Evolutionary conservation across 805 yeast genomes (phyloP), one percentile per base, ranked within the genome.

Genomic region (Millerozyma acaciae): DNA sequence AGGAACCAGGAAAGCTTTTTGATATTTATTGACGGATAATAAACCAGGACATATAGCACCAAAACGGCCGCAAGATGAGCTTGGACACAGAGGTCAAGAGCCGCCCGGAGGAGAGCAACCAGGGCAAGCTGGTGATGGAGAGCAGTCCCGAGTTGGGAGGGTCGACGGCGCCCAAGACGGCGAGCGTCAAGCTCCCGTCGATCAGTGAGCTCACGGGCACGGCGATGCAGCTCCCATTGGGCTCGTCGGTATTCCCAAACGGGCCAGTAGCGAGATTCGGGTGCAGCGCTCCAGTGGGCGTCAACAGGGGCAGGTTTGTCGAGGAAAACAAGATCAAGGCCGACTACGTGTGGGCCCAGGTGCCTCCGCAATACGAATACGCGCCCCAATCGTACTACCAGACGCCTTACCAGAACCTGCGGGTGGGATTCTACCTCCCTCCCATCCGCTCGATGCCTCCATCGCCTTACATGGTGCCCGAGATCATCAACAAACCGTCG

Each of bases 401-500:
- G 6, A 7, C 6, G 10, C 26, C 26, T 6, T 23, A 23, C 26
- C 6, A 12, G 13, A 12, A 7, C 15, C 26, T n/a, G 12, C 10
- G 26, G 12, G 7, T 23, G 7, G 13, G 13, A 12, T 23, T n/a
- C 26, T 23, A 23, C 12, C 26, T n/a, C 13, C 13, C 6, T 6
- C 26, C 26, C 26, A 9, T 13, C n/a, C 38, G 32, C 16, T 26
- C 38, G 9, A 23, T 28, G 28, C 9, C 22, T 20, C 26, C 26
- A n/a, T 7, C 26, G 6, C 26, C 26, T 7, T 23, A 23, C 26
- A 23, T 23, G 26, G 43, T 50, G 0, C 64, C 64, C 2, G 65
- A 59, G 40, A 56, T 59, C 19, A 53, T 59, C 17, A 55, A 56
- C 35, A 58, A 57, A 31, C 57, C 54, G 4, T 39, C 43, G 12